These are phyloP conservation scores for Phanerodontia chrysosporium DNA, from an alignment of 768 basidiomycete genomes.

Conservation along the genomic window DNA sequence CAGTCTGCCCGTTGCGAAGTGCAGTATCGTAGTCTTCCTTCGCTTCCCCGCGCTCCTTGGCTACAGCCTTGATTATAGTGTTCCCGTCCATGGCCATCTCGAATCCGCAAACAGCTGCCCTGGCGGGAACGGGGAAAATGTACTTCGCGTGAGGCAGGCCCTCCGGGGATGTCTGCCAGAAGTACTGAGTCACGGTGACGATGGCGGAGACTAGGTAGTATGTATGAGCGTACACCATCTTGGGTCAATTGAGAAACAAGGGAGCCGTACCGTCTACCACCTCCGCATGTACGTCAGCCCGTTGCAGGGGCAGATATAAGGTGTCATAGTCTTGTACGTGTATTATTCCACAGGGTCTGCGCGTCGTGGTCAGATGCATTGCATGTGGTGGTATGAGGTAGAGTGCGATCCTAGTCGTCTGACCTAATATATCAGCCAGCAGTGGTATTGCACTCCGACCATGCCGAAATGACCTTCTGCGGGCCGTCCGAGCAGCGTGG, in stretches of 20 bases:
- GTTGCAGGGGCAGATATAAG: slow-evolving; percentile 2
- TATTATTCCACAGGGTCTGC: not conserved
- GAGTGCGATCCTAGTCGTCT: not conserved
- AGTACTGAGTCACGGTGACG: slow-evolving; percentile 5
- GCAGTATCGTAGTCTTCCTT: slow-evolving; percentile 37
- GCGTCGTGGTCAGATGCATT: not conserved
- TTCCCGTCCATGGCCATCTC: slow-evolving; percentile 41
- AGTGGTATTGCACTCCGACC: not conserved
- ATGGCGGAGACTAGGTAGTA: slow-evolving; percentile 16
- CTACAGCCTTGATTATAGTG: slow-evolving; percentile 37
- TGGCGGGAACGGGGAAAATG: slow-evolving; percentile 53
- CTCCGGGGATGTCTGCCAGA: not conserved
- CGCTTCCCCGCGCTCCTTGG: slow-evolving; percentile 45
- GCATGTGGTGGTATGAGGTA: not conserved
- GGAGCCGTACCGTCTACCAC: slow-evolving; percentile 2
- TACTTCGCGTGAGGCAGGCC: slow-evolving; percentile 43
- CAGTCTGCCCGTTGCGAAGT: slow-evolving; percentile 32
- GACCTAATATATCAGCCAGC: not conserved
- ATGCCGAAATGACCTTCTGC: not conserved
- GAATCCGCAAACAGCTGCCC: slow-evolving; percentile 51
- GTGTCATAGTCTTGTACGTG: not conserved
- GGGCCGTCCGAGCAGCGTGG: not conserved
- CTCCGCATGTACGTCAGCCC: slow-evolving; percentile 2
- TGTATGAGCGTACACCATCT: slow-evolving; percentile 47
- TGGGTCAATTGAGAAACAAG: not conserved